phyloP scores from a whole-genome alignment of 345 rosid genomes.

The Boechera stricta region DNA sequence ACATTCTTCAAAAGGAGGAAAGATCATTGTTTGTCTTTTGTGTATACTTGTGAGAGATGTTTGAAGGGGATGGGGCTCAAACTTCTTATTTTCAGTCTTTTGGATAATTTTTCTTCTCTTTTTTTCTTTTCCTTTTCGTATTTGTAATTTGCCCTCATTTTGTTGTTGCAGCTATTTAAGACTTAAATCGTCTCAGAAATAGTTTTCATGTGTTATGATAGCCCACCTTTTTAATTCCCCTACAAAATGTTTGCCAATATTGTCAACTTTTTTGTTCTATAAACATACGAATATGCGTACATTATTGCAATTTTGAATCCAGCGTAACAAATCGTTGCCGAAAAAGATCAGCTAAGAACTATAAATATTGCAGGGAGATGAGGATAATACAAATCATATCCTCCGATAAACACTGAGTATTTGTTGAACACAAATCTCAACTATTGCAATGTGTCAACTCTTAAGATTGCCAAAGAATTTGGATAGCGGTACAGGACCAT shows the following conservation, averaged over 20 bases:
- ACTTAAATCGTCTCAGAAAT: constrained; percentile 31
- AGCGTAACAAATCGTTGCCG: neutral
- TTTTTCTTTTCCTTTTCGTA: neutral
- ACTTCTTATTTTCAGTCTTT: constrained; percentile 24
- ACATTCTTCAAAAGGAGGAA: constrained; percentile 31
- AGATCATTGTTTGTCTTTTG: constrained; percentile 40
- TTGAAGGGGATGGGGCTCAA: constrained; percentile 33
- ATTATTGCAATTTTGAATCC: constrained; percentile 4
- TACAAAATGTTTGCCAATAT: neutral
- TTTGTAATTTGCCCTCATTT: constrained; percentile 40
- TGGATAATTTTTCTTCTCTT: neutral
- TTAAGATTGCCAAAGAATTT: constrained; percentile 75
- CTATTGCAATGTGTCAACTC: constrained; percentile 46
- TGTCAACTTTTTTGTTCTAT: neutral
- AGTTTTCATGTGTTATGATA: constrained; percentile 19
- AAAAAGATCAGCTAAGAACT: neutral
- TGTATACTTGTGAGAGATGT: constrained; percentile 45
- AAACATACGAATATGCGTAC: neutral
- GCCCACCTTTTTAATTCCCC: constrained; percentile 1
- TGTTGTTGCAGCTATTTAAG: constrained; percentile 34
- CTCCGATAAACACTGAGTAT: neutral
- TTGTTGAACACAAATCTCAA: constrained; percentile 30
- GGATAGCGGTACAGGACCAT: constrained; percentile 86
- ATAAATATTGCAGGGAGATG: constrained; percentile 3
- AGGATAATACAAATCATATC: neutral